phyloP scores from a whole-genome alignment of 2,329 filamentous ascomycete species.

The Claviceps digitariae region DNA sequence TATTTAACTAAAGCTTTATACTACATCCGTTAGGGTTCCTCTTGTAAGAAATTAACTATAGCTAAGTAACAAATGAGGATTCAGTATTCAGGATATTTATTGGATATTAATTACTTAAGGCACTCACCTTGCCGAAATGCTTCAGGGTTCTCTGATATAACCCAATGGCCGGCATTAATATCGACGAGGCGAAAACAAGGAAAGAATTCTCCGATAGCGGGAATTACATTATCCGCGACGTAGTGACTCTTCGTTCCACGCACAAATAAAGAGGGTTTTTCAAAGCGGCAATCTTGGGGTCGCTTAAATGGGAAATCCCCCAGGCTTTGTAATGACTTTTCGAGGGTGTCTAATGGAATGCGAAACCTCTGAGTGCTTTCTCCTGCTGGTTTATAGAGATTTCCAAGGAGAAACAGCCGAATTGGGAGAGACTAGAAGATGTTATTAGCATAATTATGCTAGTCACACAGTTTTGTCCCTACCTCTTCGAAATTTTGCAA shows the following conservation, averaged over 20 bases:
- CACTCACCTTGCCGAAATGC: conserved; percentile 55
- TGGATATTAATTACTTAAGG: too few species aligned
- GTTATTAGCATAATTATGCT: background rate
- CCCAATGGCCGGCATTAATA: conserved; percentile 72
- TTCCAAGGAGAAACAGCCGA: conserved; percentile 84
- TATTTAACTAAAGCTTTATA: too few species aligned
- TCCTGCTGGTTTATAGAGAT: conserved; percentile 47
- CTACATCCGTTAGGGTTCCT: too few species aligned
- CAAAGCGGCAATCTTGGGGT: conserved; percentile 53
- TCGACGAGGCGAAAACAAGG: conserved; percentile 61
- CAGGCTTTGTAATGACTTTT: conserved; percentile 55
- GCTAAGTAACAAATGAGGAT: too few species aligned
- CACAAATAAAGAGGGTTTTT: conserved; percentile 70
- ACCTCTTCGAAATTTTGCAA: conserved; percentile 60
- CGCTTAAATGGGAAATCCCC: conserved; percentile 81
- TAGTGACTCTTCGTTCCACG: conserved; percentile 66
- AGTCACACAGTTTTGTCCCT: conserved; percentile 5
- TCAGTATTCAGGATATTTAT: too few species aligned
- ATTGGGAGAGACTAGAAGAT: conserved; percentile 46
- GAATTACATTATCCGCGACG: conserved; percentile 65
- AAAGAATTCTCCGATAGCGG: conserved; percentile 72
- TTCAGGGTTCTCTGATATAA: conserved; percentile 78
- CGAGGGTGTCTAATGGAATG: conserved; percentile 62
- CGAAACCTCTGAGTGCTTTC: conserved; percentile 55
- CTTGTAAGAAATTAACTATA: too few species aligned